These are phyloP conservation scores for Ascochyta pisi DNA, from an alignment of 2,329 filamentous ascomycete genomes.

Conservation along the genomic window DNA sequence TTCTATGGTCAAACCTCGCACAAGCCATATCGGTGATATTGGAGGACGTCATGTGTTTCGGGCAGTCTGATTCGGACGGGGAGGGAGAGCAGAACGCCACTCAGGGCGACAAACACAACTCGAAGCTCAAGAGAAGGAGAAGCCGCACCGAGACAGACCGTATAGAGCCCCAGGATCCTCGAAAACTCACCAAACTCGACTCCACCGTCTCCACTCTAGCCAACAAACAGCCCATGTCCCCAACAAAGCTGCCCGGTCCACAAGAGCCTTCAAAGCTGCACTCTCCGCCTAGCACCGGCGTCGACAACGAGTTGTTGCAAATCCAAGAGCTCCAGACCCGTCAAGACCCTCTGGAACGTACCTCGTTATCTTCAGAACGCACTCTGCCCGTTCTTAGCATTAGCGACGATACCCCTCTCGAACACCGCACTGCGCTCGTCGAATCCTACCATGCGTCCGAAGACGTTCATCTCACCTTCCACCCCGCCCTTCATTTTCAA, in stretches of 20 bases:
- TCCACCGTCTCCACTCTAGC: conserved; percentile 3
- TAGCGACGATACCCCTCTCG: conserved; percentile 1
- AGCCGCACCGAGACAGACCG: neutral
- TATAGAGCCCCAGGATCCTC: neutral
- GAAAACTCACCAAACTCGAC: conserved; percentile 10
- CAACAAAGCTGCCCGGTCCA: neutral
- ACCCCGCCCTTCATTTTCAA: conserved; percentile 18
- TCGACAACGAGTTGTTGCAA: neutral
- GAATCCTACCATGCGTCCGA: conserved; percentile 5
- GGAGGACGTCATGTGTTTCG: conserved; percentile 8
- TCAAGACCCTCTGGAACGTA: neutral
- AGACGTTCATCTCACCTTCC: neutral
- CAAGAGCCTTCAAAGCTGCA: neutral
- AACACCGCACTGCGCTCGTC: conserved; percentile 2
- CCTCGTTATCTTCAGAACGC: neutral
- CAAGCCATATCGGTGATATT: neutral
- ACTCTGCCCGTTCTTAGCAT: neutral
- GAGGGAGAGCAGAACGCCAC: neutral
- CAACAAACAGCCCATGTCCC: neutral
- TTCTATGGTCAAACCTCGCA: conserved; percentile 2
- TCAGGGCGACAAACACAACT: neutral
- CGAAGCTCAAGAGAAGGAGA: conserved; percentile 9
- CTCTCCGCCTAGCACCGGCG: neutral
- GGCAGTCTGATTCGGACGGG: conserved; percentile 1
- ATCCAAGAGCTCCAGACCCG: neutral